Base-by-base conservation (phyloP, 495 filamentous ascomycete genomes). In the Schizothecium vesticola region DNA sequence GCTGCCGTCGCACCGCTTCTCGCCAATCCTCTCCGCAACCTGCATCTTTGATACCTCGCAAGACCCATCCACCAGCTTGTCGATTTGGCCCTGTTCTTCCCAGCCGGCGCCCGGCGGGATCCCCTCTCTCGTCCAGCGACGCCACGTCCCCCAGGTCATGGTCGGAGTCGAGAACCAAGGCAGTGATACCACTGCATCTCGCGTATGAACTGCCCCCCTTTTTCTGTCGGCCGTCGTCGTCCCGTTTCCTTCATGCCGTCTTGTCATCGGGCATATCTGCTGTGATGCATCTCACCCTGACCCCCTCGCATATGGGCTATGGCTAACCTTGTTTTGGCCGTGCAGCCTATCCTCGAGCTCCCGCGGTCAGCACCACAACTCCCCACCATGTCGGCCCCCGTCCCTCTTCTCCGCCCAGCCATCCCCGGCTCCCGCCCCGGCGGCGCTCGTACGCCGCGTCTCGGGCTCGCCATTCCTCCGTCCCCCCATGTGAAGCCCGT, bases 391-490 rank as follows among this genome's bases (percentile, higher is more conserved):
- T 89, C 91, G 60, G 88, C 91, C 36, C 88, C 91, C 67, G 86
- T 86, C 56, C 92, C 93, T 61, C 86, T 96, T 63, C 87, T 94
- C 43, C 91, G 93, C 58, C 92, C 93, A 55, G 91, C 92, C 66
- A 89, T 96, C 66, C 90, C 90, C 28, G 91, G 92, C 68, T 84
- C 84, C 72, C 89, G 90, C 77, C 82, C 80, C 67, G 86, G 84
- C 71, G 80, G 85, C 25, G 43, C 43, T n/a, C 84, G 91, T 75
- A 82, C 89, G 56, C 93, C 93, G 23, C 89, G 92, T 72, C 84
- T 97, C 61, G 93, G 92, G 31, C 85, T 97, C 61, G 91, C 92
- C 23, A 97, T 97, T 33, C 93, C 93, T 31, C 89, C 90, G 2
- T 94, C 92, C 25, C 89, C 92, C 59, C 93, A 86, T 80, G 87